Base-by-base conservation (phyloP, 1,284 basidiomycete genomes). In the Melampsora larici-populina region DNA sequence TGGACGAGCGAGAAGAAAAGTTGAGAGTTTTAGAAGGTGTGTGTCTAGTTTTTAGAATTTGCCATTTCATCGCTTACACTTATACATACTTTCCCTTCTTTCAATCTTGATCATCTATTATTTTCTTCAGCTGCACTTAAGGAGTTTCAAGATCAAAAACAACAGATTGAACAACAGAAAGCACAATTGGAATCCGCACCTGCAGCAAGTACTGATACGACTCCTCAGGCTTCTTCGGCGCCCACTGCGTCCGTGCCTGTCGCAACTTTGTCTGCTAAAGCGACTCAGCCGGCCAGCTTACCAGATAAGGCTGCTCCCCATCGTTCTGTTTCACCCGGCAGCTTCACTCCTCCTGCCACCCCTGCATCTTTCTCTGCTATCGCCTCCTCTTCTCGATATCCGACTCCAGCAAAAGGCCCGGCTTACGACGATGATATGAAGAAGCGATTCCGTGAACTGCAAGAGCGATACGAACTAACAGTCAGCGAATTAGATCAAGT, bases 401-500 rank as follows among this genome's bases (percentile, higher is more conserved):
- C 26, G 3, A 24, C 31, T n/a, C 4, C 8, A 66, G 51, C 76
- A 72, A 68, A 33, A 79, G 18, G 21, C 18, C 4, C n/a, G 67
- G 11, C 46, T 80, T 33, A 66, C 70, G 58, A 76, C 69, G 21
- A 66, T 70, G 21, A 70, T 73, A 80, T 33, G 78, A 74, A 26
- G 31, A 58, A 4, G 76, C 79, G 68, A 62, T 82, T 49, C 51
- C 43, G 3, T 21, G 55, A 79, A 51, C 78, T 82, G 2, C 72
- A 81, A 62, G 58, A 0, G 89, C 93, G 81, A 88, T 90, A 62
- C 67, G 74, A 71, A 2, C 89, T 89, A 26, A 93, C 93, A 0
- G 87, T 94, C 13, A 86, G 89, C 1, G 91, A 94, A 82, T 87
- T 95, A 36, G 89, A 92, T 11, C 86, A 88, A 1, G 88, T 95